Conservation (phyloP, 805 yeast species). For the Monosporozyma siamensis region DNA sequence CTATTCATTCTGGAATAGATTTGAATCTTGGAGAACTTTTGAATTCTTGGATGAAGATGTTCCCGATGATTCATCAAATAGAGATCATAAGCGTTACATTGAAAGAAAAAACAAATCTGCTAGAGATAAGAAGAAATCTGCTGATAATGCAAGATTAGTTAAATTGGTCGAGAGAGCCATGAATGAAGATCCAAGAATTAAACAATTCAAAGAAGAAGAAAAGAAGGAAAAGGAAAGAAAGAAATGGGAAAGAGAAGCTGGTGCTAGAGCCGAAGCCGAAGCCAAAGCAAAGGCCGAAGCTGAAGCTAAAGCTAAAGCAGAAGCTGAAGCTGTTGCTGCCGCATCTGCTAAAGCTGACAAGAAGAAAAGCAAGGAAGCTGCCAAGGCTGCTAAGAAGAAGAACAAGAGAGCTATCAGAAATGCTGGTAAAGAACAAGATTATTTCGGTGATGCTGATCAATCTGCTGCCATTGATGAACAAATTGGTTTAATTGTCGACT, state of each 20-base stretch:
- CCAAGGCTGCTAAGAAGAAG: slow-evolving; percentile 87
- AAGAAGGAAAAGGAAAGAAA: slow-evolving; percentile 87
- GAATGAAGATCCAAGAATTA: slow-evolving; percentile 90
- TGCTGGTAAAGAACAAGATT: slow-evolving; percentile 71
- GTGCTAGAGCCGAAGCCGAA: slow-evolving; percentile 93
- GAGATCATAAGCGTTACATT: slow-evolving; percentile 97
- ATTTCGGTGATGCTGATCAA: slow-evolving; percentile 69
- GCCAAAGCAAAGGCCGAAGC: slow-evolving; percentile 81
- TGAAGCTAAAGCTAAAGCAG: slow-evolving; percentile 73
- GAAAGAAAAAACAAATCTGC: slow-evolving; percentile 96
- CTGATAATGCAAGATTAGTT: slow-evolving; percentile 83
- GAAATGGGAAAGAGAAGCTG: slow-evolving; percentile 98
- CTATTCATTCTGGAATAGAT: slow-evolving; percentile 86
- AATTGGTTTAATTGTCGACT: slow-evolving; percentile 66
- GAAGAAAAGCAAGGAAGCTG: slow-evolving; percentile 94
- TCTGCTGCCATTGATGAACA: slow-evolving; percentile 67
- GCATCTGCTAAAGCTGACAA: slow-evolving; percentile 61
- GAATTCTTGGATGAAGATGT: slow-evolving; percentile 98
- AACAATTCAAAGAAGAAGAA: slow-evolving; percentile 84
- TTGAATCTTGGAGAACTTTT: slow-evolving; percentile 97
- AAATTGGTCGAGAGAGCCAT: slow-evolving; percentile 83
- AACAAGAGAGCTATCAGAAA: slow-evolving; percentile 80
- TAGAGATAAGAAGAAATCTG: slow-evolving; percentile 95
- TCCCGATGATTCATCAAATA: slow-evolving; percentile 97
- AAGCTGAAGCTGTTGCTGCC: slow-evolving; percentile 58